Conservation (phyloP, 345 rosid species). For the Conringia planisiliqua region DNA sequence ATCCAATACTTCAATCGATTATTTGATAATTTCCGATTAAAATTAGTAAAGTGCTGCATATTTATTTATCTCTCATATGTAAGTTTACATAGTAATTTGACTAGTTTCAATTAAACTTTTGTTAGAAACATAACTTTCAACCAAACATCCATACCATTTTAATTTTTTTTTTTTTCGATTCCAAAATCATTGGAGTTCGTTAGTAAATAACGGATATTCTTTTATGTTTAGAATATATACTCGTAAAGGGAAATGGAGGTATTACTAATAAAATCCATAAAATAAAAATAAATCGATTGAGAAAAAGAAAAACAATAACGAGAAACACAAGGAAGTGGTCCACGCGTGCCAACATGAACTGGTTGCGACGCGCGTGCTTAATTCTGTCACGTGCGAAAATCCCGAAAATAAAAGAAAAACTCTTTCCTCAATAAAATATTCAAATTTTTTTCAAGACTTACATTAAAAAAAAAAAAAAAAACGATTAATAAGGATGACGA, state of each 20-base stretch:
- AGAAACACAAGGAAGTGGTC: constrained; percentile 45
- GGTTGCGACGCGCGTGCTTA: constrained; percentile 46
- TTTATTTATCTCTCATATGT: not conserved
- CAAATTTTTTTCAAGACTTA: not conserved
- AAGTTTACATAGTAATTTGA: not conserved
- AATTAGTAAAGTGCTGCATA: too few relatives aligned
- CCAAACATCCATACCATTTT: not conserved
- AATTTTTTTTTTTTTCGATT: not conserved
- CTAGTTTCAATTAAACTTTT: not conserved
- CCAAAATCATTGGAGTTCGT: constrained; percentile 12
- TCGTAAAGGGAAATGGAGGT: not conserved
- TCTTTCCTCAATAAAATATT: not conserved
- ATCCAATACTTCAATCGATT: too few relatives aligned
- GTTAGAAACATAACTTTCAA: not conserved
- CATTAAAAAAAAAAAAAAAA: not conserved
- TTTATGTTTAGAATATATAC: not conserved
- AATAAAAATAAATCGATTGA: not conserved
- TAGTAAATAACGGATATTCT: not conserved
- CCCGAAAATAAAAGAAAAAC: not conserved
- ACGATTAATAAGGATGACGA: constrained; percentile 13
- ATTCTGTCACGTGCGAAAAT: constrained; percentile 54
- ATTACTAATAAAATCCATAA: not conserved
- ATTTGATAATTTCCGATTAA: too few relatives aligned
- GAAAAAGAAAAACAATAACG: not conserved
- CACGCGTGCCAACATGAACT: constrained; percentile 56